phyloP scores from a whole-genome alignment of 768 basidiomycete species.

The Solioccasus polychromus region DNA sequence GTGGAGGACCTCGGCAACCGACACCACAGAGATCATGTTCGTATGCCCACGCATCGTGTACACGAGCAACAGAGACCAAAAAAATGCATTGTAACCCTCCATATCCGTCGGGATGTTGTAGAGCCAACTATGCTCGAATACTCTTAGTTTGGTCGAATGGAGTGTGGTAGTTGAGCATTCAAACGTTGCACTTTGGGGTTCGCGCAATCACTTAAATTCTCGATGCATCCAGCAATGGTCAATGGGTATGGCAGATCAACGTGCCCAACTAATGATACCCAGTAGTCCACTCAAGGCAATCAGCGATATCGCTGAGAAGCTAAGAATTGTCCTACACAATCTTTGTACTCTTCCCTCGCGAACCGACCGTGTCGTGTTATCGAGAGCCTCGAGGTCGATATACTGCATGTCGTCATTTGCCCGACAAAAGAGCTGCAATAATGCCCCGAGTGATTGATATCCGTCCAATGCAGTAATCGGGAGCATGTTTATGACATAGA shows the following conservation, averaged over 20 bases:
- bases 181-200: no score
- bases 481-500: constrained; percentile 81
- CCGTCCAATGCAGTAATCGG: constrained; percentile 76
- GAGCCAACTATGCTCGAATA: no score
- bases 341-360: constrained; percentile 15
- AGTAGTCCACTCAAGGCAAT: constrained; percentile 22
- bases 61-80: constrained; percentile 16
- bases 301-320: constrained; percentile 18
- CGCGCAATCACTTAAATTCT: no score
- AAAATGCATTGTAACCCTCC: background rate
- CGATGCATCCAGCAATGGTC: no score
- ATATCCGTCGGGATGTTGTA: no score
- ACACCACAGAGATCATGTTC: constrained; percentile 14
- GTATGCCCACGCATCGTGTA: constrained; percentile 22
- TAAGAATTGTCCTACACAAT: constrained; percentile 14
- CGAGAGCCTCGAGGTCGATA: constrained; percentile 23
- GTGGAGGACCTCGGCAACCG: constrained; percentile 4
- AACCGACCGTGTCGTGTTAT: background rate
- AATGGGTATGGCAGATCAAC: no score
- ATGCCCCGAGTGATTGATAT: constrained; percentile 46
- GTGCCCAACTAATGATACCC: constrained; percentile 14
- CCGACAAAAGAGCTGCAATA: constrained; percentile 25
- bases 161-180: no score
- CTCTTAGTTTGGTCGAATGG: no score
- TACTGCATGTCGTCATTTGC: background rate